Conservation (phyloP, 352 stramenopile species). For the Pythium plurisporium region DNA sequence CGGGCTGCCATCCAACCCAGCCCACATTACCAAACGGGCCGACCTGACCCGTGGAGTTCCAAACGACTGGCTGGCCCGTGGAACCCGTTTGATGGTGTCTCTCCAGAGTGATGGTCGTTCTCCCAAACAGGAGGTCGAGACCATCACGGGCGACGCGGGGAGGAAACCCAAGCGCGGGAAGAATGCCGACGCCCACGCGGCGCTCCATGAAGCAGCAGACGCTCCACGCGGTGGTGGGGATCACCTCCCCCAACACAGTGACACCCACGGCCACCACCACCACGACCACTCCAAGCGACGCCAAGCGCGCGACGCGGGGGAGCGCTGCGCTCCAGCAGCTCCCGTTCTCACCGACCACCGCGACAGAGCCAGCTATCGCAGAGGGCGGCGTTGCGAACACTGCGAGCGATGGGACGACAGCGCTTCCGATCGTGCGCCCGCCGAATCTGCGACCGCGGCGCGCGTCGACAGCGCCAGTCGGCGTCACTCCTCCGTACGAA, state of each 20-base stretch:
- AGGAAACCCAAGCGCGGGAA: neutral
- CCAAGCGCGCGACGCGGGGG: conserved; percentile 6
- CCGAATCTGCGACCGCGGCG: conserved; percentile 9
- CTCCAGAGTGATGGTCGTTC: conserved; percentile 19
- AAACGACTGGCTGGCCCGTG: conserved; percentile 8
- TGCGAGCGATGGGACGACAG: too few species aligned
- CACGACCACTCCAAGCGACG: neutral
- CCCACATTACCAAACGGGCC: neutral
- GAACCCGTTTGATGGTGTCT: conserved; percentile 13
- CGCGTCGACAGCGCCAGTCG: neutral
- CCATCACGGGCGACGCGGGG: neutral
- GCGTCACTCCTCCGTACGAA: conserved; percentile 43
- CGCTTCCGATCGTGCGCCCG: neutral
- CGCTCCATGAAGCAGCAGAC: conserved; percentile 22
- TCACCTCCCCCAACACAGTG: neutral
- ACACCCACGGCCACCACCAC: neutral
- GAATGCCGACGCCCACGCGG: conserved; percentile 19
- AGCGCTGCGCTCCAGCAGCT: neutral
- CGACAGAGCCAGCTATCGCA: too few species aligned
- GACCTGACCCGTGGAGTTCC: neutral
- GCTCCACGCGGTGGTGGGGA: neutral
- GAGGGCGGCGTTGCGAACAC: too few species aligned
- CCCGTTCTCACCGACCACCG: neutral
- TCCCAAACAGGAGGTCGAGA: neutral
- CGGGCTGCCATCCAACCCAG: too few species aligned